These are phyloP conservation scores for Lophium mytilinum DNA, from an alignment of 495 filamentous ascomycete species.

Conservation along the genomic window DNA sequence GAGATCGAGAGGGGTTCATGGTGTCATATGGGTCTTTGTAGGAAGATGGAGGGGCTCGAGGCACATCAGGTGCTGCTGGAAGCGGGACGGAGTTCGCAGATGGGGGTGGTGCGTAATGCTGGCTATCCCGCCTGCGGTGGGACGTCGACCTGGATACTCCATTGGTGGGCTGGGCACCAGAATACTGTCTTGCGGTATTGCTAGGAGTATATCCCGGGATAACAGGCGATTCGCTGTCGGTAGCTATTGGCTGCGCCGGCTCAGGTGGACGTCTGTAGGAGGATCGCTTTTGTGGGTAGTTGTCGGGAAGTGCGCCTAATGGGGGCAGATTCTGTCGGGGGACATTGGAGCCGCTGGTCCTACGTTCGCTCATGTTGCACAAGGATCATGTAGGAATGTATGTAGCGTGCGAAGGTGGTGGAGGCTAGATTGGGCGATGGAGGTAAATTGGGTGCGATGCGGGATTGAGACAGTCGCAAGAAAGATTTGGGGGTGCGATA, in stretches of 20 bases:
- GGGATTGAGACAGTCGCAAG: neutral
- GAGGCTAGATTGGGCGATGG: neutral
- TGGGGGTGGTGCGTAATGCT: conserved; percentile 10
- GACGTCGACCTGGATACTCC: conserved; percentile 34
- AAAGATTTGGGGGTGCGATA: neutral
- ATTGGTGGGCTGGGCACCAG: conserved; percentile 17
- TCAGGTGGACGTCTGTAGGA: conserved; percentile 9
- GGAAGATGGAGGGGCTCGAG: conserved; percentile 46
- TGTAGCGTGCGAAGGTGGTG: neutral
- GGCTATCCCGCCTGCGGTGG: conserved; percentile 28
- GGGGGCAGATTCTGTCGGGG: conserved; percentile 7
- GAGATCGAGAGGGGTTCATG: conserved; percentile 9
- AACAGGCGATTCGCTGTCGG: conserved; percentile 1
- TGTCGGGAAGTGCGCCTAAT: conserved; percentile 8
- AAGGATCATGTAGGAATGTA: neutral
- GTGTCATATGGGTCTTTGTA: conserved; percentile 44
- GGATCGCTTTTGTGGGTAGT: conserved; percentile 16
- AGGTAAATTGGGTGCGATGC: neutral
- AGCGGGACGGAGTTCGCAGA: conserved; percentile 6
- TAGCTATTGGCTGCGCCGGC: conserved; percentile 10
- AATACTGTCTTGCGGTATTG: conserved; percentile 13
- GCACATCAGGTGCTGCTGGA: conserved; percentile 48
- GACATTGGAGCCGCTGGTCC: conserved; percentile 15
- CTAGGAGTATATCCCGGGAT: conserved; percentile 2
- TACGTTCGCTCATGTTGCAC: conserved; percentile 15